phyloP scores from a whole-genome alignment of 495 filamentous ascomycete genomes.

The Eremomyces bilateralis region DNA sequence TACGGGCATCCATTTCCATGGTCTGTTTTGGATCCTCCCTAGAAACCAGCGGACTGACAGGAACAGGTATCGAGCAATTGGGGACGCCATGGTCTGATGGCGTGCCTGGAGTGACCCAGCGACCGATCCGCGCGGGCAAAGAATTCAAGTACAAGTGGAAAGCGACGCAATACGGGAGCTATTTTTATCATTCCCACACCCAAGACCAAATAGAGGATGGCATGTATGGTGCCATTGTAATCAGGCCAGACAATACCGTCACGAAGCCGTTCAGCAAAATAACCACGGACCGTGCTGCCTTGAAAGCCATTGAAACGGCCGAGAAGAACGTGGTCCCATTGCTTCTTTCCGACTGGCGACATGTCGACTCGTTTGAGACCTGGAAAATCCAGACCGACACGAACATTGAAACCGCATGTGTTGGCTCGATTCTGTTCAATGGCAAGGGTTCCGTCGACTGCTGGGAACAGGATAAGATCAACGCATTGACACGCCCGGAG shows the following conservation, averaged over 20 bases:
- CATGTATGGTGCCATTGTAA: conserved; percentile 29
- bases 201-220: conserved; percentile 28
- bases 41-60: too few relatives aligned
- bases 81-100: conserved; percentile 28
- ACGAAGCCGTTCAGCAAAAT: conserved; percentile 6
- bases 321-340: conserved; percentile 24
- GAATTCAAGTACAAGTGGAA: conserved; percentile 26
- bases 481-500: conserved; percentile 16
- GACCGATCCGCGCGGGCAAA: conserved; percentile 23
- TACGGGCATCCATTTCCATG: conserved; percentile 31
- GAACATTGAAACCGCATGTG: conserved; percentile 11
- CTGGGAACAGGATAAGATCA: conserved; percentile 20
- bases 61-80: conserved; percentile 18
- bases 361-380: conserved; percentile 27
- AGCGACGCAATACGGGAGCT: conserved; percentile 27
- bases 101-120: conserved; percentile 27
- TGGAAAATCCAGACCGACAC: conserved; percentile 20
- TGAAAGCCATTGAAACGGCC: conserved; percentile 25
- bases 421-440: conserved; percentile 30
- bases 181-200: conserved; percentile 33
- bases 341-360: conserved; percentile 32
- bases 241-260: conserved; percentile 9
- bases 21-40: too few relatives aligned
- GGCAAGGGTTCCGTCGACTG: conserved; percentile 30
- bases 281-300: conserved; percentile 5